Percentiles rank a stretch among this genome's conserved stretches.
Evolutionary conservation across 441 rosid species (phyloP).

Genomic region (Erysimum pusillum): DNA sequence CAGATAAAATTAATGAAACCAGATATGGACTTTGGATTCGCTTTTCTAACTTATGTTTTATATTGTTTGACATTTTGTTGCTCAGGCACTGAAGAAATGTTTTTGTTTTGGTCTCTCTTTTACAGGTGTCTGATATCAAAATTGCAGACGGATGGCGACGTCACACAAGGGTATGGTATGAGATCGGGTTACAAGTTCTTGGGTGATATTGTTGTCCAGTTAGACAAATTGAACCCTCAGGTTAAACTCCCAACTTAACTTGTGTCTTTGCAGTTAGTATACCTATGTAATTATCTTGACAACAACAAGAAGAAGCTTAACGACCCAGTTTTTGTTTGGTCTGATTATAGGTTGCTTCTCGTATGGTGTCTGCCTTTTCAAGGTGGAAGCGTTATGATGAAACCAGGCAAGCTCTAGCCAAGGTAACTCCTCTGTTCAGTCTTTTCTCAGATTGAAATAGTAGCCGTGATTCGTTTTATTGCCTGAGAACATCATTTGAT

Average conservation of each 20-base stretch:
- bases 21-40: no score
- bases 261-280: neutral
- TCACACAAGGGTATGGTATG: neutral
- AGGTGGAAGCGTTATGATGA: slow-evolving; percentile 96
- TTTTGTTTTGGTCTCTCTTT: neutral
- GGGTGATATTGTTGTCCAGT: slow-evolving; percentile 86
- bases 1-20: no score
- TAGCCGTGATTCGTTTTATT: neutral
- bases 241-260: slow-evolving; percentile 45
- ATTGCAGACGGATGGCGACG: neutral
- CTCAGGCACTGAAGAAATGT: neutral
- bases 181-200: slow-evolving; percentile 80
- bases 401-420: slow-evolving; percentile 56
- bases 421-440: slow-evolving; percentile 52
- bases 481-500: neutral
- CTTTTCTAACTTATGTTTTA: no score
- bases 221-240: slow-evolving; percentile 97
- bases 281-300: neutral
- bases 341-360: slow-evolving; percentile 78
- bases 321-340: slow-evolving; percentile 7
- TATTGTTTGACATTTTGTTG: neutral
- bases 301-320: neutral
- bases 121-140: neutral
- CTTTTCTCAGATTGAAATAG: neutral
- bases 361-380: slow-evolving; percentile 95